These are phyloP conservation scores for Coleophoma eucalyptorum DNA, from an alignment of 2,329 filamentous ascomycete species.

Conservation along the genomic window DNA sequence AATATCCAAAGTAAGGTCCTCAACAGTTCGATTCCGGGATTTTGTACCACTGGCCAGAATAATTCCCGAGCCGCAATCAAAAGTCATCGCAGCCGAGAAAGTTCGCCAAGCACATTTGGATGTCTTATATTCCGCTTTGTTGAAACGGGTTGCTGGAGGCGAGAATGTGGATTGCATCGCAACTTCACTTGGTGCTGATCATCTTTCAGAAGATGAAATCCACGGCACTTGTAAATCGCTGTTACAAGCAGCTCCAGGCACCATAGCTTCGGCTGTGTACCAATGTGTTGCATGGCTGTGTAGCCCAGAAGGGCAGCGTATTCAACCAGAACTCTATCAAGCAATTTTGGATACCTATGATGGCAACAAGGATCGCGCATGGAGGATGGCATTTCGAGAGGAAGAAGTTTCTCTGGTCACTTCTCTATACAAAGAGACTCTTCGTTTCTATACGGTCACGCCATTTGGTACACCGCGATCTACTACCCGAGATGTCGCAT, in stretches of 20 bases:
- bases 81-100: not conserved
- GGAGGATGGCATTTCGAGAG: constrained; percentile 20
- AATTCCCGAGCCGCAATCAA: not conserved
- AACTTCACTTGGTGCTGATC: constrained; percentile 4
- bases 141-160: not conserved
- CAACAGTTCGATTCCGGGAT: constrained; percentile 16
- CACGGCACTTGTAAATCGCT: constrained; percentile 17
- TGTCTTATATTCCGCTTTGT: not conserved
- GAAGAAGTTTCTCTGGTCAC: constrained; percentile 17
- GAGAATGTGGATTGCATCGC: not conserved
- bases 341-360: constrained; percentile 15
- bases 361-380: constrained; percentile 5
- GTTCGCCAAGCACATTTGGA: not conserved
- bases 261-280: constrained; percentile 16
- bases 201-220: constrained; percentile 14
- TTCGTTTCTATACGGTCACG: constrained; percentile 16
- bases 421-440: constrained; percentile 19
- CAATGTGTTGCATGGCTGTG: constrained; percentile 13
- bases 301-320: constrained; percentile 10
- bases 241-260: constrained; percentile 17
- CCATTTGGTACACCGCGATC: constrained; percentile 16
- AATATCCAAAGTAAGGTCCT: constrained; percentile 18
- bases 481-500: constrained; percentile 12
- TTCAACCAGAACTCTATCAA: constrained; percentile 6
- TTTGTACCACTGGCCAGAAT: constrained; percentile 11